Evolutionary conservation across 192 early-diverging fungal genomes (phyloP).

Genomic region (Backusella psychrophila): DNA sequence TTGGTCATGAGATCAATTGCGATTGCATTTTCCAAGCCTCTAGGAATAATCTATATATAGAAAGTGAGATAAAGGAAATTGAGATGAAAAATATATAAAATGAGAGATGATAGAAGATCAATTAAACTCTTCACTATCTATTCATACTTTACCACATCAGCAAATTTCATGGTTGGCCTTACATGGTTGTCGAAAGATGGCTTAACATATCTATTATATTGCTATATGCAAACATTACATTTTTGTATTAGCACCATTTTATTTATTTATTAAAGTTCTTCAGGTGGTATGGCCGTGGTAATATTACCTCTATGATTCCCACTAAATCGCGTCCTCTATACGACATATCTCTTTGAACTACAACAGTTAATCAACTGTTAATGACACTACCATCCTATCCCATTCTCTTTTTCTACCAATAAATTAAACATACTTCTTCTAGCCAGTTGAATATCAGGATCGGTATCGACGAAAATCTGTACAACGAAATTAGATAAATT

Average conservation of each 20-base stretch:
- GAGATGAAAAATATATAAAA: background rate
- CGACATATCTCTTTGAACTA: constrained; percentile 88
- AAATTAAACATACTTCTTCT: constrained; percentile 61
- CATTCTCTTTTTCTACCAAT: background rate
- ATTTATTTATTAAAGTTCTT: background rate
- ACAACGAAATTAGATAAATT: background rate
- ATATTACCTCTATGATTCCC: constrained; percentile 71
- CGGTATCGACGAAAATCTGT: constrained; percentile 92
- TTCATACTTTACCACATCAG: constrained; percentile 67
- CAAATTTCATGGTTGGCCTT: constrained; percentile 88
- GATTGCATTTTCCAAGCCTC: constrained; percentile 86
- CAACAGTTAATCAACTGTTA: background rate
- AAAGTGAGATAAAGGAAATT: background rate
- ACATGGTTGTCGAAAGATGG: constrained; percentile 91
- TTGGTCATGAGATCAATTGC: constrained; percentile 93
- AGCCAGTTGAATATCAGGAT: constrained; percentile 89
- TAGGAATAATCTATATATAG: constrained; percentile 73
- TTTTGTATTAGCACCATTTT: background rate
- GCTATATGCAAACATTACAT: constrained; percentile 29
- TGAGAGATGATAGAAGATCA: background rate
- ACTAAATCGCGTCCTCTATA: constrained; percentile 88
- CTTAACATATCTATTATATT: constrained; percentile 94
- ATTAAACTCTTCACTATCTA: background rate
- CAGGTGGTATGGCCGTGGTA: background rate
- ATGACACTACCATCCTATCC: background rate